phyloP scores from a whole-genome alignment of 257 asterid species.

The Solanum pennellii region DNA sequence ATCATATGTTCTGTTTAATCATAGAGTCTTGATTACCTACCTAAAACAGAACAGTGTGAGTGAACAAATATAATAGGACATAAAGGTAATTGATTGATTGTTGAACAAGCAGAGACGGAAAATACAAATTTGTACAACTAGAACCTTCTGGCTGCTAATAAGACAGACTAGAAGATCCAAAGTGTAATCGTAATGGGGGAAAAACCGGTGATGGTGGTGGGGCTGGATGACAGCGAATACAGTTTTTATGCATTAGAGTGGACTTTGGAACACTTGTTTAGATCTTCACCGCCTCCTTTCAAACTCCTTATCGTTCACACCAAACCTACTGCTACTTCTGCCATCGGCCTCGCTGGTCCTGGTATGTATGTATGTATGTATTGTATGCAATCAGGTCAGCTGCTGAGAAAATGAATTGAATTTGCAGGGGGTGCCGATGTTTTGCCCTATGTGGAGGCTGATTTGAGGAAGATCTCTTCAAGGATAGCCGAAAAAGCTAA shows the following conservation, averaged over 20 bases:
- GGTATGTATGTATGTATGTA: slow-evolving; percentile 16
- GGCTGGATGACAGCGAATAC: slow-evolving; percentile 71
- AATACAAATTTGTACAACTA: not conserved
- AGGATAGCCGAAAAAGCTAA: slow-evolving; percentile 56
- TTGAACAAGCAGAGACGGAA: not conserved
- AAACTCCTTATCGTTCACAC: slow-evolving; percentile 59
- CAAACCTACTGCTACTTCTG: slow-evolving; percentile 39
- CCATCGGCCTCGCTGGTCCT: slow-evolving; percentile 62
- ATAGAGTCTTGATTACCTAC: not conserved
- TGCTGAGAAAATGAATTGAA: not conserved
- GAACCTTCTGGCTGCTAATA: not conserved
- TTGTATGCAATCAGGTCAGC: not conserved
- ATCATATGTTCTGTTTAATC: not conserved
- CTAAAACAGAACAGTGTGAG: not conserved
- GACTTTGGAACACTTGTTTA: slow-evolving; percentile 64
- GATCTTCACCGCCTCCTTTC: slow-evolving; percentile 34
- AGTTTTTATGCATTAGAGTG: slow-evolving; percentile 73
- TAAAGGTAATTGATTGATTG: not conserved
- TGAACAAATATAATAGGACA: not conserved
- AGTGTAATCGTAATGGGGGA: slow-evolving; percentile 9
- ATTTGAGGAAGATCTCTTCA: slow-evolving; percentile 59
- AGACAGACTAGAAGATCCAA: not conserved
- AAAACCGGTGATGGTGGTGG: slow-evolving; percentile 76
- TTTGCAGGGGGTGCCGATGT: slow-evolving; percentile 56
- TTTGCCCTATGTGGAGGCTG: slow-evolving; percentile 49